A percentile compares a stretch with the other conserved stretches of the same genome.
Conservation (phyloP, 768 basidiomycete species). For the Phanerodontia chrysosporium region DNA sequence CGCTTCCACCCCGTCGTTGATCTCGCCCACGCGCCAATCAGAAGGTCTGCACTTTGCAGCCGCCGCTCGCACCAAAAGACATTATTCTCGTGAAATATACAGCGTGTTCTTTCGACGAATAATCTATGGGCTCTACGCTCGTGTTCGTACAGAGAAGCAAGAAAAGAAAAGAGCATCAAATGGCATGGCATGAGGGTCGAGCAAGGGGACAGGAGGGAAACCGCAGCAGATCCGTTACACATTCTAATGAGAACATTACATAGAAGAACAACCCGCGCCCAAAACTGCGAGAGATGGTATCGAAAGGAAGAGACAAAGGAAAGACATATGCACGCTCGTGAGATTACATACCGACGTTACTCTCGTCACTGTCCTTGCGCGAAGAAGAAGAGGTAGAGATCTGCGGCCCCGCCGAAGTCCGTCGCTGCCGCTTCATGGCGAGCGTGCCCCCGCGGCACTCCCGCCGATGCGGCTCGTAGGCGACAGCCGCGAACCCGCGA, state of each 20-base stretch:
- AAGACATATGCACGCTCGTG: conserved; percentile 21
- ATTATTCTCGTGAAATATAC: conserved; percentile 3
- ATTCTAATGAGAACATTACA: conserved; percentile 10
- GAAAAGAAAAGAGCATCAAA: not conserved
- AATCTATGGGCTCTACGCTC: conserved; percentile 7
- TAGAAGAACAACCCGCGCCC: conserved; percentile 7
- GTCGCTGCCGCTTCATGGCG: conserved; percentile 76
- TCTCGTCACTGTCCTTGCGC: conserved; percentile 21
- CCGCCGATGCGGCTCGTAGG: conserved; percentile 28
- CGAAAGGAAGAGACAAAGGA: not conserved
- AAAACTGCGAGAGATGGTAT: conserved; percentile 12
- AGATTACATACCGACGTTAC: conserved; percentile 18
- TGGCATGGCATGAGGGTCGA: conserved; percentile 9
- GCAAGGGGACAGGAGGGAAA: not conserved
- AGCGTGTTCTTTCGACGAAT: not conserved
- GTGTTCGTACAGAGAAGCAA: conserved; percentile 13
- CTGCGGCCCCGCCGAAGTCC: conserved; percentile 61
- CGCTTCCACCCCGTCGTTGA: not conserved
- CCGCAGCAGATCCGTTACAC: conserved; percentile 12
- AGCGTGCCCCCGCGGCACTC: conserved; percentile 22
- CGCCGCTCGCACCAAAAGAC: not conserved
- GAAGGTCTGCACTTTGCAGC: not conserved
- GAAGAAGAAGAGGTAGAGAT: conserved; percentile 31
- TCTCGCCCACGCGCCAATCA: not conserved
- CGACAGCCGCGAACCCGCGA: conserved; percentile 37